Percentiles rank a stretch among this genome's conserved stretches.
phyloP scores from a whole-genome alignment of 345 rosid genomes.

The Populus alba region DNA sequence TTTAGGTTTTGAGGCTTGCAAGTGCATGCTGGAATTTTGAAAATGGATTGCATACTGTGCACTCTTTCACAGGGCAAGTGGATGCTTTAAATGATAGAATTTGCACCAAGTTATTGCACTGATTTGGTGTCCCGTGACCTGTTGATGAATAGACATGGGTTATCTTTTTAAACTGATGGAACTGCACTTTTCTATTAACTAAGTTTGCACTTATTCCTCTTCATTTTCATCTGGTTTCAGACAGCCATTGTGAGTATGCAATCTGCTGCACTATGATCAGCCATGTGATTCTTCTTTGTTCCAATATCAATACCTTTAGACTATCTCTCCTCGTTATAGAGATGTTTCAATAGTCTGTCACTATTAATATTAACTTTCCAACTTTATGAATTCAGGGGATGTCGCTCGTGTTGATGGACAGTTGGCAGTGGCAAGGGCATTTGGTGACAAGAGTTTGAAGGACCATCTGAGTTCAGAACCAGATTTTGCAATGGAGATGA shows the following conservation, averaged over 20 bases:
- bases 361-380: background rate
- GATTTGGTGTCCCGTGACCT: background rate
- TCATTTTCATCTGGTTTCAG: background rate
- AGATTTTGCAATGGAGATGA: conserved; percentile 47
- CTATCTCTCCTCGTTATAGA: background rate
- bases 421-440: conserved; percentile 93
- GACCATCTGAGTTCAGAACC: conserved; percentile 91
- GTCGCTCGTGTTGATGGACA: conserved; percentile 92
- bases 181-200: background rate
- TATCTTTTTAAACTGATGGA: background rate
- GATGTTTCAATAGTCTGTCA: background rate
- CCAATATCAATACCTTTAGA: background rate
- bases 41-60: background rate
- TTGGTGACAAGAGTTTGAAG: conserved; percentile 89
- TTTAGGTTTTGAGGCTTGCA: background rate
- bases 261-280: background rate
- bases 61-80: background rate
- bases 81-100: background rate
- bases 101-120: background rate
- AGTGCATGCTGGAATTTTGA: background rate
- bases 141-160: background rate
- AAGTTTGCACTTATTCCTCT: background rate
- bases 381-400: conserved; percentile 54
- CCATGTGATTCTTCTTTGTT: background rate
- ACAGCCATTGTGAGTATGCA: background rate